Percentiles rank a stretch among this genome's conserved stretches.
These are phyloP conservation scores for Mrakia frigida DNA, from an alignment of 768 basidiomycete species.

Conservation along the genomic window DNA sequence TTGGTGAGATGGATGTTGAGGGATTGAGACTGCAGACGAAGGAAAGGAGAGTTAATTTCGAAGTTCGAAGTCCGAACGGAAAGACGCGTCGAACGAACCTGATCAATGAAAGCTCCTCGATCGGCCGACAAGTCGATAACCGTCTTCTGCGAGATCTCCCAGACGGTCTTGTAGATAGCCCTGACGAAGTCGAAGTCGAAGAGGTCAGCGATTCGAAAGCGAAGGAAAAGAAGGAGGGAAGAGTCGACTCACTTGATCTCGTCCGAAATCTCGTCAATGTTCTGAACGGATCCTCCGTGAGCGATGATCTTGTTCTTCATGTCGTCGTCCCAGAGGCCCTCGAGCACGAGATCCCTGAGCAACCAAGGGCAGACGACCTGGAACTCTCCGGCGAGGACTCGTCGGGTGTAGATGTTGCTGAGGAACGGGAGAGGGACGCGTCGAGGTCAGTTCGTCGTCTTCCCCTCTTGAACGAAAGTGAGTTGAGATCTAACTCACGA, in stretches of 20 bases:
- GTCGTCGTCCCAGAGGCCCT: slow-evolving; percentile 90
- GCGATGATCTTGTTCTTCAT: slow-evolving; percentile 99
- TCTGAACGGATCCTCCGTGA: slow-evolving; percentile 60
- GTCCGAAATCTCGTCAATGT: slow-evolving; percentile 35
- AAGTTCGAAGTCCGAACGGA: not conserved
- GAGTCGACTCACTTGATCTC: slow-evolving; percentile 30
- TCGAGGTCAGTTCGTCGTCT: not conserved
- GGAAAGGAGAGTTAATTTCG: not conserved
- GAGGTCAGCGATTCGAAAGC: slow-evolving; percentile 73
- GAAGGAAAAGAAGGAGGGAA: slow-evolving; percentile 48
- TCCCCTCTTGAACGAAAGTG: not conserved
- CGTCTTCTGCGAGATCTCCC: slow-evolving; percentile 99
- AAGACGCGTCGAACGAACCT: slow-evolving; percentile 46
- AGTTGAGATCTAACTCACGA: slow-evolving; percentile 51
- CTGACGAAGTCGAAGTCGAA: too few relatives aligned
- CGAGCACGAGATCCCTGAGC: slow-evolving; percentile 93
- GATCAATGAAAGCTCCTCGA: slow-evolving; percentile 95
- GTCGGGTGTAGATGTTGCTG: slow-evolving; percentile 97
- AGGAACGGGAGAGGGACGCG: not conserved
- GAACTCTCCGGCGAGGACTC: slow-evolving; percentile 99
- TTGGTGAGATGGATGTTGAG: slow-evolving; percentile 87
- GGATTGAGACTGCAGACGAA: slow-evolving; percentile 55
- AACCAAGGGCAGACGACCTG: slow-evolving; percentile 99
- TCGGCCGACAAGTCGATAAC: slow-evolving; percentile 98
- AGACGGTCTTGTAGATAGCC: slow-evolving; percentile 98